phyloP scores from a whole-genome alignment of 495 filamentous ascomycete species.

The Daldinia childiae region DNA sequence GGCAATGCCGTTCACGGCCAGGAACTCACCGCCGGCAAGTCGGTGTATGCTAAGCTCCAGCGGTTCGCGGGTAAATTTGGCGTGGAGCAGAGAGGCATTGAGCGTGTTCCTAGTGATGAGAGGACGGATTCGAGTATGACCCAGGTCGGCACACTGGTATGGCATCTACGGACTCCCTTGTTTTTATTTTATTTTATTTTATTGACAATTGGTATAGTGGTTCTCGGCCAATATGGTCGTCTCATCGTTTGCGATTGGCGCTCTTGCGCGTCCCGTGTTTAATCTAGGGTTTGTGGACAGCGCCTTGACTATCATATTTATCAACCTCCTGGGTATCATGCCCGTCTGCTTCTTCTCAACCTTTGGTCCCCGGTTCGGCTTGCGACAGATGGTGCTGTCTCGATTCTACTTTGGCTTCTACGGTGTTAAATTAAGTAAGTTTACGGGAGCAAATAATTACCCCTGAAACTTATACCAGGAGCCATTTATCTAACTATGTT shows the following conservation, averaged over 20 bases:
- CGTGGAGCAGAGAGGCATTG: constrained; percentile 82
- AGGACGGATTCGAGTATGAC: constrained; percentile 70
- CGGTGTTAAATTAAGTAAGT: constrained; percentile 75
- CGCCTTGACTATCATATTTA: constrained; percentile 78
- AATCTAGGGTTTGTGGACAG: constrained; percentile 77
- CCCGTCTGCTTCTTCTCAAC: constrained; percentile 84
- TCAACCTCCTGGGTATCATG: constrained; percentile 78
- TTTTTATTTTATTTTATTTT: too few species aligned
- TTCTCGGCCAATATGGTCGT: constrained; percentile 86
- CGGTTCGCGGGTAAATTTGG: constrained; percentile 73
- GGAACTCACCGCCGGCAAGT: constrained; percentile 69
- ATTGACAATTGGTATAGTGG: constrained; percentile 66
- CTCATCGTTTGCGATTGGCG: constrained; percentile 82
- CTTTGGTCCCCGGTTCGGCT: constrained; percentile 79
- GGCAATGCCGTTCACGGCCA: constrained; percentile 68
- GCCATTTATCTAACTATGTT: constrained; percentile 16
- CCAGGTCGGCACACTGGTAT: constrained; percentile 80
- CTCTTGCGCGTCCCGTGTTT: constrained; percentile 73
- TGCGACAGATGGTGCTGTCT: constrained; percentile 88
- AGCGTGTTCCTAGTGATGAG: constrained; percentile 80
- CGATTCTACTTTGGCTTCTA: constrained; percentile 83
- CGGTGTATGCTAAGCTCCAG: constrained; percentile 72
- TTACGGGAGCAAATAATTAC: not conserved
- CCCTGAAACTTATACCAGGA: not conserved
- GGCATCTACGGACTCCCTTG: constrained; percentile 38